These are phyloP conservation scores for Backusella australiensis DNA, from an alignment of 192 early-diverging fungal species.

Conservation along the genomic window DNA sequence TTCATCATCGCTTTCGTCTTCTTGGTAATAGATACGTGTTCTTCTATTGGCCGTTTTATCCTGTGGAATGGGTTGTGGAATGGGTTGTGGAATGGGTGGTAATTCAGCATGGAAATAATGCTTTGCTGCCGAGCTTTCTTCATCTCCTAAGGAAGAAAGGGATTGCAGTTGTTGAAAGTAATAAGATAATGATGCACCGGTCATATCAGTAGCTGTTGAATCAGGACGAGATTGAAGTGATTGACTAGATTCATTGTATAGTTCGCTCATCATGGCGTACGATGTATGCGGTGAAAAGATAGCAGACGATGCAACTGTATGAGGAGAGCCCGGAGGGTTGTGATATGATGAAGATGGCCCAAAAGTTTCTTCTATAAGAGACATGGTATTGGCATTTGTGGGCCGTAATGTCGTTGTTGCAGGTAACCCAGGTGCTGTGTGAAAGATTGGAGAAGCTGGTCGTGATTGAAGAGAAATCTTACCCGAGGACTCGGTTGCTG, in stretches of 20 bases:
- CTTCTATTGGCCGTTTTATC: neutral
- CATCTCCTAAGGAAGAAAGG: neutral
- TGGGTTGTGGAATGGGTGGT: constrained; percentile 12
- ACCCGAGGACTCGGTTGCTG: neutral
- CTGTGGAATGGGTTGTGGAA: neutral
- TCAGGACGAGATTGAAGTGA: neutral
- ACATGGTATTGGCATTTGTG: neutral
- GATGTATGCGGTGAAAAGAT: neutral
- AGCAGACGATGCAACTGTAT: neutral
- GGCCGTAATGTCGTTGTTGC: neutral
- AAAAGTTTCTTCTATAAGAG: neutral
- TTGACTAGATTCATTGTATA: neutral
- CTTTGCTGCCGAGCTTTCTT: neutral
- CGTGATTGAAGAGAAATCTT: neutral
- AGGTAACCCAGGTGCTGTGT: neutral
- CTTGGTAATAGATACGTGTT: constrained; percentile 9
- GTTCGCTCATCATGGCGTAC: neutral
- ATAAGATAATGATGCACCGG: neutral
- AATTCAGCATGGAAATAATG: constrained; percentile 21
- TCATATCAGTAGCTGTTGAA: neutral
- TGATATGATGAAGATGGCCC: neutral
- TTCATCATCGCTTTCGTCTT: constrained; percentile 8
- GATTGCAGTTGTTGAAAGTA: constrained; percentile 2
- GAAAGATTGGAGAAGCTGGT: neutral
- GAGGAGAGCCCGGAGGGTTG: neutral